Percentiles rank a stretch among this genome's conserved stretches.
These are phyloP conservation scores for Malus domestica DNA, from an alignment of 306 rosid genomes.

Conservation along the genomic window ASM211411v1 NC_041803.1:19982001-19982500, in stretches of 20 bases:
- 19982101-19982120: slow-evolving; percentile 35
- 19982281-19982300: slow-evolving; percentile 64
- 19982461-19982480: not conserved
- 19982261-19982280: slow-evolving; percentile 66
- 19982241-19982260: slow-evolving; percentile 74
- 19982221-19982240: slow-evolving; percentile 71
- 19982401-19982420: not conserved
- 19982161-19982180: slow-evolving; percentile 71
- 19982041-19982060: slow-evolving; percentile 24
- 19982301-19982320: slow-evolving; percentile 54
- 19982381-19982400: not conserved
- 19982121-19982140: slow-evolving; percentile 54
- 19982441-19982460: not conserved
- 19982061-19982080: slow-evolving; percentile 31
- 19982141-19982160: slow-evolving; percentile 74
- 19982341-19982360: not conserved
- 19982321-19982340: not conserved
- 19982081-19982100: slow-evolving; percentile 21
- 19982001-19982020: slow-evolving; percentile 66
- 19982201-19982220: slow-evolving; percentile 69
- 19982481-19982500: not conserved
- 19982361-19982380: not conserved
- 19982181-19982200: slow-evolving; percentile 71
- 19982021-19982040: slow-evolving; percentile 46
- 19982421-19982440: not conserved